These are phyloP conservation scores for Meyerozyma carpophila DNA, from an alignment of 1,139 yeast species.

Conservation along the genomic window DNA sequence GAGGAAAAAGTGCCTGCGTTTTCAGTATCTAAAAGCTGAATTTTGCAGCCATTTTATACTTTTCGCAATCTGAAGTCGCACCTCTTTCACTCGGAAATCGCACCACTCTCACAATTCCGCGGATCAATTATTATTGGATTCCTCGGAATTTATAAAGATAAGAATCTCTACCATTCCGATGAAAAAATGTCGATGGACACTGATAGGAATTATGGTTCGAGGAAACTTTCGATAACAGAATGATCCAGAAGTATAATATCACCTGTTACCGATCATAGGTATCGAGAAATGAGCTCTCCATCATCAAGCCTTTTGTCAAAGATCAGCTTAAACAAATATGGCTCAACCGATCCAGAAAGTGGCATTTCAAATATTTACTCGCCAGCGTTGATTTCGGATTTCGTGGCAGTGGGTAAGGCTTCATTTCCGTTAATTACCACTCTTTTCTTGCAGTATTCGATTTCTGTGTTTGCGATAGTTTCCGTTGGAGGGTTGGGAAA, in stretches of 20 bases:
- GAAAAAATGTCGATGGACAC: background rate
- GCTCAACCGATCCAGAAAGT: background rate
- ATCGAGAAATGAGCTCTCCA: background rate
- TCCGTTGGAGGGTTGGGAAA: constrained; percentile 30
- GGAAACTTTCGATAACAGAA: background rate
- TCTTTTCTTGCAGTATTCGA: constrained; percentile 27
- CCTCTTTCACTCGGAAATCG: background rate
- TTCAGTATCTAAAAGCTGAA: background rate
- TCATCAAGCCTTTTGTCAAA: background rate
- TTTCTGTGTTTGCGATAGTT: constrained; percentile 29
- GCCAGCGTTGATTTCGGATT: background rate
- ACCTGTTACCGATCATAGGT: background rate
- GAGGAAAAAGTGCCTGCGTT: background rate
- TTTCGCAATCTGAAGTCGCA: background rate
- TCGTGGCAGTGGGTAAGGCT: constrained; percentile 6
- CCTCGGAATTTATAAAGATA: background rate
- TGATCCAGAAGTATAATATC: background rate
- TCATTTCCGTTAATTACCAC: constrained; percentile 33
- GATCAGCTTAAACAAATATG: background rate
- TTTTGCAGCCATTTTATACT: background rate
- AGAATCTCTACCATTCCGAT: background rate
- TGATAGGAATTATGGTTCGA: background rate
- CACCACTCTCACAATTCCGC: background rate
- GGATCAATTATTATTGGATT: background rate
- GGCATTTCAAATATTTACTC: background rate